These are phyloP conservation scores for Coniochaeta sp. DNA, from an alignment of 2,329 filamentous ascomycete genomes.

Conservation along the genomic window DNA sequence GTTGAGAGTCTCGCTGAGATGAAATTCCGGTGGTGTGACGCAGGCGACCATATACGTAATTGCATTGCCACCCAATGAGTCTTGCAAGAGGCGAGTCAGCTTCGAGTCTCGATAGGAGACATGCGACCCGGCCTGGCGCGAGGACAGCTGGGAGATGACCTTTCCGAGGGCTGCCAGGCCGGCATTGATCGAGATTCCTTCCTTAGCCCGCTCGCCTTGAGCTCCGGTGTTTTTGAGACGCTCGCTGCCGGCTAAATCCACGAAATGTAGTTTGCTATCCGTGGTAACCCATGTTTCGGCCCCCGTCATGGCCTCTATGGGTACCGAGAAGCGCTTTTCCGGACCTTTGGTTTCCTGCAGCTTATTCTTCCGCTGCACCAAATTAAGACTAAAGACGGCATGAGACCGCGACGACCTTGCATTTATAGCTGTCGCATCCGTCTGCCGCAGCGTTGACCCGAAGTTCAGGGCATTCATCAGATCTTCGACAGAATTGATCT, in stretches of 20 bases:
- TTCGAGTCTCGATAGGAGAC: slow-evolving; percentile 98
- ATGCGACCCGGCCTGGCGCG: slow-evolving; percentile 76
- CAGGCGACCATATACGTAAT: slow-evolving; percentile 99
- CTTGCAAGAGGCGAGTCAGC: slow-evolving; percentile 87
- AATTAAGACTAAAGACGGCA: slow-evolving; percentile 91
- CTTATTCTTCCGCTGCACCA: slow-evolving; percentile 74
- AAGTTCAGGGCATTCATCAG: slow-evolving; percentile 83
- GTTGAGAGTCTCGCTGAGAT: slow-evolving; percentile 94
- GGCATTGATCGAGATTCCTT: slow-evolving; percentile 97
- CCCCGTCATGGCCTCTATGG: slow-evolving; percentile 69
- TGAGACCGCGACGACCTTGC: slow-evolving; percentile 96
- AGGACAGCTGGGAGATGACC: slow-evolving; percentile 96
- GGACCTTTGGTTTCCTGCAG: slow-evolving; percentile 41
- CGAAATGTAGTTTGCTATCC: slow-evolving; percentile 98
- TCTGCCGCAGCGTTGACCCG: slow-evolving; percentile 90
- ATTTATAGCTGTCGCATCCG: slow-evolving; percentile 94
- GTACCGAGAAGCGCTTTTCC: slow-evolving; percentile 84
- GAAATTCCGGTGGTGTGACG: slow-evolving; percentile 93
- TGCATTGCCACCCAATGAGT: slow-evolving; percentile 92
- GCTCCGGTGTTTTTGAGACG: slow-evolving; percentile 95
- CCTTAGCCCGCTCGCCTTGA: slow-evolving; percentile 86
- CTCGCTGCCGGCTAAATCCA: slow-evolving; percentile 95
- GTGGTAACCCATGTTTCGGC: slow-evolving; percentile 70
- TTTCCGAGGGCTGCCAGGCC: slow-evolving; percentile 92
- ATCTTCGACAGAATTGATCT: slow-evolving; percentile 88